Percentiles rank a stretch among this genome's conserved stretches.
phyloP scores from a whole-genome alignment of 768 basidiomycete species.

The Grammothele lineata region DNA sequence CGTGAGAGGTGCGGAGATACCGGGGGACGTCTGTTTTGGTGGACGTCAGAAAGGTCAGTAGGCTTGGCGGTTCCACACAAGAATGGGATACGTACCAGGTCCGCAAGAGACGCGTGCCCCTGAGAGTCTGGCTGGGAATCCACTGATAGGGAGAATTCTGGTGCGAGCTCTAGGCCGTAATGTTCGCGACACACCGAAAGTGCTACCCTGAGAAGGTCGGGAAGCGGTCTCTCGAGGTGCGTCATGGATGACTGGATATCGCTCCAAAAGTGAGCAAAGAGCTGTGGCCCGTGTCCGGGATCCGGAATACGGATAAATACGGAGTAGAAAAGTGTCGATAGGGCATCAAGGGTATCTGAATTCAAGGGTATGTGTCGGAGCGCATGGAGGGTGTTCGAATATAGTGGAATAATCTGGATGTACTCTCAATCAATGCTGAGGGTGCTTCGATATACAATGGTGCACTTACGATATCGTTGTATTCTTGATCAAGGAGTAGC shows the following conservation, averaged over 20 bases:
- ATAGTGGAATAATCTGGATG: constrained; percentile 30
- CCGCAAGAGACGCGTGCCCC: too few relatives aligned
- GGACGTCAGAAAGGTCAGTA: too few relatives aligned
- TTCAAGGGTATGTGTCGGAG: constrained; percentile 39
- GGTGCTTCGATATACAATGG: too few relatives aligned
- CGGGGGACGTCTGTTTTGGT: background rate
- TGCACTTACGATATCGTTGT: constrained; percentile 43
- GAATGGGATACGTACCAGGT: background rate
- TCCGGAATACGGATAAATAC: constrained; percentile 45
- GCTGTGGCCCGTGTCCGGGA: constrained; percentile 45
- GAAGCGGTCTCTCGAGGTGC: constrained; percentile 26
- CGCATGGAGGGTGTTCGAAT: constrained; percentile 38
- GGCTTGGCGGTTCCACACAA: background rate
- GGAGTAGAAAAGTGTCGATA: constrained; percentile 46
- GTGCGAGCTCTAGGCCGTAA: constrained; percentile 42
- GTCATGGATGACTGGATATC: constrained; percentile 26
- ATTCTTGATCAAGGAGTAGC: constrained; percentile 39
- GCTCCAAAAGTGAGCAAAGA: constrained; percentile 59
- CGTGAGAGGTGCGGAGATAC: background rate
- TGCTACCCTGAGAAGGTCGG: constrained; percentile 39
- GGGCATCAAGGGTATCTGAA: constrained; percentile 33
- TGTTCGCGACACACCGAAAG: constrained; percentile 44
- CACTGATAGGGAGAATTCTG: too few relatives aligned
- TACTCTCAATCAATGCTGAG: too few relatives aligned
- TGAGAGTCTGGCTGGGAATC: too few relatives aligned